Percentiles rank a stretch among this genome's conserved stretches.
Evolutionary conservation across 2,329 filamentous ascomycete genomes (phyloP).

Genomic region (Fusarium palustre): DNA sequence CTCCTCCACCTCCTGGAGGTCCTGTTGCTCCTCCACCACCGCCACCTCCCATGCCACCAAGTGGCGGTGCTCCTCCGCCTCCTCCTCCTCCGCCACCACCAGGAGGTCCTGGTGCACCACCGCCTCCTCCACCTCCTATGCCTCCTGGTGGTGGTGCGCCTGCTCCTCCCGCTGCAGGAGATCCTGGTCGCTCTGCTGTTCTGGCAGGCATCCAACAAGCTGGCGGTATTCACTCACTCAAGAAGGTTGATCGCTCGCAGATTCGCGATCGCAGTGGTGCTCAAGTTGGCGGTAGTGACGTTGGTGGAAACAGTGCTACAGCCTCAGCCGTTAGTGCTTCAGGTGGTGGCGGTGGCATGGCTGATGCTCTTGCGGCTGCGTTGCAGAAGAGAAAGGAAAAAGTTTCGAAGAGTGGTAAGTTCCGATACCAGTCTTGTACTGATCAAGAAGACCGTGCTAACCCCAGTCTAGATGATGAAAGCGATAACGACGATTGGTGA

Average conservation of each 20-base stretch:
- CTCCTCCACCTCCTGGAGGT: conserved; percentile 58
- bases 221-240: conserved; percentile 74
- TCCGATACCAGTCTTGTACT: not conserved
- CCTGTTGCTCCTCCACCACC: conserved; percentile 46
- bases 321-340: conserved; percentile 63
- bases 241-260: conserved; percentile 77
- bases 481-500: conserved; percentile 80
- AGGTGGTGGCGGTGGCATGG: conserved; percentile 76
- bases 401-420: conserved; percentile 94
- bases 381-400: conserved; percentile 89
- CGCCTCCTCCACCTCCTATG: conserved; percentile 49
- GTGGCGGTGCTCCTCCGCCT: conserved; percentile 41
- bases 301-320: conserved; percentile 64
- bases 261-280: conserved; percentile 79
- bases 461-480: conserved; percentile 73
- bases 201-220: conserved; percentile 79
- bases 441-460: conserved; percentile 15
- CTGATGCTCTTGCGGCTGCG: conserved; percentile 83
- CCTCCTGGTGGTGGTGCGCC: conserved; percentile 38
- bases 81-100: conserved; percentile 63
- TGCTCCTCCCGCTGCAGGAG: conserved; percentile 58
- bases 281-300: conserved; percentile 65
- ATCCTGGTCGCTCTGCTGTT: conserved; percentile 67
- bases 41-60: conserved; percentile 27
- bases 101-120: conserved; percentile 50